These are phyloP conservation scores for Lecanicillium sp. DNA, from an alignment of 2,329 filamentous ascomycete species.

Conservation along the genomic window DNA sequence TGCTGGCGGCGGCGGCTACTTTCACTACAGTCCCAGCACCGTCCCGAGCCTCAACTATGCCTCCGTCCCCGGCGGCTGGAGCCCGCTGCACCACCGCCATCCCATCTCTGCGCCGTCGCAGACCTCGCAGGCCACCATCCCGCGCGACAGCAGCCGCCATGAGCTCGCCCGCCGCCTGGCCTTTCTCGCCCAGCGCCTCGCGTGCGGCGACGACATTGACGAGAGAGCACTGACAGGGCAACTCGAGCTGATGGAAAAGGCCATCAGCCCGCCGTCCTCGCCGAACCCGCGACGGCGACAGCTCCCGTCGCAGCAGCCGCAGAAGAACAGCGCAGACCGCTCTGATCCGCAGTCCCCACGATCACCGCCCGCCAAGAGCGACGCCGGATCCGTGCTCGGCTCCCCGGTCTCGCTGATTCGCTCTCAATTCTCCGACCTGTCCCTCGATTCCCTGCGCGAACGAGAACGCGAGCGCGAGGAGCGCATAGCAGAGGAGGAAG, in stretches of 20 bases:
- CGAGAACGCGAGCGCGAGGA: slow-evolving; percentile 18
- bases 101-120: slow-evolving; percentile 1
- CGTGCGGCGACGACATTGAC: slow-evolving; percentile 28
- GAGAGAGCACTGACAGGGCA: slow-evolving; percentile 31
- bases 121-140: slow-evolving; percentile 4
- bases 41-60: slow-evolving; percentile 12
- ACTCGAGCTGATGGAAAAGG: slow-evolving; percentile 33
- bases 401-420: slow-evolving; percentile 33
- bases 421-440: slow-evolving; percentile 35
- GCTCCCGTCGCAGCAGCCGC: neutral
- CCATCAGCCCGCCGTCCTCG: slow-evolving; percentile 13
- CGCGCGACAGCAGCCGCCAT: slow-evolving; percentile 26
- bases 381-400: slow-evolving; percentile 25
- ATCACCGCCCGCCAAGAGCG: neutral
- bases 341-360: slow-evolving; percentile 14
- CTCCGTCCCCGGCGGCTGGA: slow-evolving; percentile 7
- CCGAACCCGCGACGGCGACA: slow-evolving; percentile 8
- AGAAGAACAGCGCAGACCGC: slow-evolving; percentile 13
- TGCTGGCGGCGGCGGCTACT: too few species aligned
- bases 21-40: slow-evolving; percentile 14
- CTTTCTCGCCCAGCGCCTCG: slow-evolving; percentile 33
- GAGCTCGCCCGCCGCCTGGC: slow-evolving; percentile 38
- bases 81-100: slow-evolving; percentile 12
- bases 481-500: slow-evolving; percentile 20
- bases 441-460: slow-evolving; percentile 26